Evolutionary conservation across 345 rosid species (phyloP), one percentile per base, ranked within the genome.

Genomic region (Hibiscus tridactylites): DNA sequence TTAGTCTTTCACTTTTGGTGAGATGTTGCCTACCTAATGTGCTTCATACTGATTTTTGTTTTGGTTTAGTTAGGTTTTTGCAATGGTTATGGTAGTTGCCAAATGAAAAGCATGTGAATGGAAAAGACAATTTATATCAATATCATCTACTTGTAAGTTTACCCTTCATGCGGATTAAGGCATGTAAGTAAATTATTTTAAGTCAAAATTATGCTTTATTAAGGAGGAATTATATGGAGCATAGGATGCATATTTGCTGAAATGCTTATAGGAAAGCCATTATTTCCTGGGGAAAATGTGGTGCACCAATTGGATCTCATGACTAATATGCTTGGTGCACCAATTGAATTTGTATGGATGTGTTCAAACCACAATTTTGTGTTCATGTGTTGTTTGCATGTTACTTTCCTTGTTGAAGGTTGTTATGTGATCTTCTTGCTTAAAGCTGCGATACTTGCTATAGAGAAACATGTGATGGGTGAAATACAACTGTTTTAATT

Each of bases 231-330:
- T 63, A 2, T 63, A 19, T 94, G 98, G 98, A 94, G 98, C 85
- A 85, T 94, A 65, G 98, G 98, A 79, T 94, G 98, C 83, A 94
- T 91, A 78, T 94, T 94, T 77, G 97, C 99, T 26, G 99, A 94
- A 85, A 85, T 94, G 97, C 96, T 94, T 77, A 75, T 88, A 63
- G 97, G 98, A 67, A 90, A 84, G 78, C 98, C 97, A 56, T 74
- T 94, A 71, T 94, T 94, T 82, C 98, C 98, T 33, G 97, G 98
- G 70, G 90, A 88, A 83, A 94, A 94, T 77, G 97, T 93, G 81
- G 98, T 89, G 76, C 98, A 93, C 75, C 97, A 93, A 29, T 81
- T 93, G 81, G 97, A 94, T 84, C 90, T 94, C 44, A 94, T 93
- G 94, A 93, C 96, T 74, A 97, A 93, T 82, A 80, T 85, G 68